These are phyloP conservation scores for Microbotryum saponariae DNA, from an alignment of 1,284 basidiomycete species.

Conservation along the genomic window DNA sequence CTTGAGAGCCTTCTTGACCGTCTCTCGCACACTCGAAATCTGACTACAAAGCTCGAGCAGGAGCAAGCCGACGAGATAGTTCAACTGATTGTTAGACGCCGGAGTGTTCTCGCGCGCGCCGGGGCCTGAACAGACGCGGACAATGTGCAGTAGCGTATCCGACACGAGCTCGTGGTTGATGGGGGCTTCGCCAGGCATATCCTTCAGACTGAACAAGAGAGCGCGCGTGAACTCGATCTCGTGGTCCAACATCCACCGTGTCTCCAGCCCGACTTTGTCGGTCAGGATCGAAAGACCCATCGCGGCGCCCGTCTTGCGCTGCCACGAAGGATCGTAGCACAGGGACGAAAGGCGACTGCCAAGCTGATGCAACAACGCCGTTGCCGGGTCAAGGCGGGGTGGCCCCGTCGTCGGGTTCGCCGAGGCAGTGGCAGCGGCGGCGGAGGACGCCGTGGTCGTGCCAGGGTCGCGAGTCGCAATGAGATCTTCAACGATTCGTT, in stretches of 20 bases:
- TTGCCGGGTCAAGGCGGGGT: slow-evolving; percentile 35
- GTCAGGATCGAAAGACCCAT: slow-evolving; percentile 72
- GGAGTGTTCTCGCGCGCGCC: slow-evolving; percentile 36
- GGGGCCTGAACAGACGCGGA: slow-evolving; percentile 56
- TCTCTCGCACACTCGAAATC: slow-evolving; percentile 75
- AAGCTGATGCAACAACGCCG: slow-evolving; percentile 61
- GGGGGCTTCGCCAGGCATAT: slow-evolving; percentile 85
- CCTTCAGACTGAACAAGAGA: slow-evolving; percentile 87
- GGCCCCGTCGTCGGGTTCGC: not conserved
- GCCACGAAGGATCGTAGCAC: slow-evolving; percentile 83
- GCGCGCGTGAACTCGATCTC: slow-evolving; percentile 87
- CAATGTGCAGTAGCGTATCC: slow-evolving; percentile 67
- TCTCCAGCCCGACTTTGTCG: slow-evolving; percentile 56
- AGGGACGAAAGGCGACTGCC: slow-evolving; percentile 70
- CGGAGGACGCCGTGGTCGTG: not conserved
- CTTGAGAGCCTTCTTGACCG: slow-evolving; percentile 74
- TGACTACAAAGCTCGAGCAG: slow-evolving; percentile 84
- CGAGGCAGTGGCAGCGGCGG: not conserved
- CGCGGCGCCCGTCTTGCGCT: slow-evolving; percentile 77
- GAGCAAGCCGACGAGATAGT: slow-evolving; percentile 68
- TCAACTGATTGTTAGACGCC: slow-evolving; percentile 33
- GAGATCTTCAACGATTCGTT: slow-evolving; percentile 19
- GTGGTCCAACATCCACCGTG: slow-evolving; percentile 74
- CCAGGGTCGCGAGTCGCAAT: not conserved
- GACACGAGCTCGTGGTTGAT: slow-evolving; percentile 71